Evolutionary conservation across 768 basidiomycete genomes (phyloP), one percentile per base, ranked within the genome.

Genomic region (Daedaleopsis sinensis): DNA sequence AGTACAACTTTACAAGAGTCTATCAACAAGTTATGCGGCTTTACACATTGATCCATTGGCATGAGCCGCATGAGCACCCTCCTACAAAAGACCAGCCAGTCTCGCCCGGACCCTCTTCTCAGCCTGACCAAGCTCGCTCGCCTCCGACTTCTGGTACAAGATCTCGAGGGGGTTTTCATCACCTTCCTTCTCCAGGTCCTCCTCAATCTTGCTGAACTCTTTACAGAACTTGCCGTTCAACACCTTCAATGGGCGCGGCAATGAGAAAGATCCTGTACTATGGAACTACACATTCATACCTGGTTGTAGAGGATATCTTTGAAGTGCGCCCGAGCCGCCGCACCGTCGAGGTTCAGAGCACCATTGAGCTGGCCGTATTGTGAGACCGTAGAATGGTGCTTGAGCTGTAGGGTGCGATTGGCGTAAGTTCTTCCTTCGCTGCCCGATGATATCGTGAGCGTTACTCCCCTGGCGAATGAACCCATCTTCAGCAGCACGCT

Each of bases 401-500:
- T 86, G 47, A 87, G 73, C 83, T 87, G 65, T 51, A 63, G 38
- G 49, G 13, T 27, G 18, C 27, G 27, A 43, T 55, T 15, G 44
- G 38, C 15, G 0, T 16, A 13, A 21, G 23, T 44, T 24, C 55
- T 42, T 18, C 39, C 35, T 50, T 23, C 1, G 15, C 35, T 13
- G 19, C 0, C 42, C 32, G 38, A 7, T 21, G 36, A 39, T 7
- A 23, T 8, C 19, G 23, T 21, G 42, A 2, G 46, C 21, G 32
- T 19, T 11, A 65, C 76, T 19, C 62, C 80, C 84, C 74, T 86
- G 85, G 18, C 68, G 70, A 52, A 87, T 81, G 72, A 88, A 86
- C 16, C 86, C 86, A 37, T 87, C 85, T 64, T 88, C 86, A 7
- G 86, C 86, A 9, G 86, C 85, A 18, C 83, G 77, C 70, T 88